Evolutionary conservation across 1,139 yeast species (phyloP).

Genomic region (Yamadazyma sp.): DNA sequence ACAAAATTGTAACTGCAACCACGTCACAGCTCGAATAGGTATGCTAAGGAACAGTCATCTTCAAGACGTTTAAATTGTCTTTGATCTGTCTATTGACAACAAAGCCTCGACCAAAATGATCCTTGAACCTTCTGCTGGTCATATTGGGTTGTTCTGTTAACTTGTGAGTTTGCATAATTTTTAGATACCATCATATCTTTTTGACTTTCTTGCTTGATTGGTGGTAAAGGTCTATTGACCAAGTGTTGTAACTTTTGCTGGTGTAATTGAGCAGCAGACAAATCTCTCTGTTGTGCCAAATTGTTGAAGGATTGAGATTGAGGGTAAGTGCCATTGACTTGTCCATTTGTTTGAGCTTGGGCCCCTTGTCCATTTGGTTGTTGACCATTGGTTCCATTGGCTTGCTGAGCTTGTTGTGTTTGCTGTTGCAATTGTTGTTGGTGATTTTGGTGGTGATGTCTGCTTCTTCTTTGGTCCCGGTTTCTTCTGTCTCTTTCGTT

Average conservation of each 20-base stretch:
- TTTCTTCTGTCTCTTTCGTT: constrained; percentile 57
- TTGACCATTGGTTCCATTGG: constrained; percentile 4
- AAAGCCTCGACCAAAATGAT: constrained; percentile 47
- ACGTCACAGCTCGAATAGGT: constrained; percentile 1
- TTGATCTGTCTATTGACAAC: constrained; percentile 44
- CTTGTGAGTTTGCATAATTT: constrained; percentile 18
- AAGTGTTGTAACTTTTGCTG: constrained; percentile 53
- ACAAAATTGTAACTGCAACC: not conserved
- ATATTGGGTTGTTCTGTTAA: constrained; percentile 32
- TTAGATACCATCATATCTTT: constrained; percentile 19
- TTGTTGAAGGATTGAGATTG: constrained; percentile 8
- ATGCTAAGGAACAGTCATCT: not conserved
- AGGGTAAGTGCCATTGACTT: constrained; percentile 2
- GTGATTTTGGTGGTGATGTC: constrained; percentile 34
- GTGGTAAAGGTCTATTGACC: constrained; percentile 52
- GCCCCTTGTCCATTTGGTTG: constrained; percentile 5
- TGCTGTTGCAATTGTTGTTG: constrained; percentile 22
- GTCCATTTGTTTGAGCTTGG: constrained; percentile 5
- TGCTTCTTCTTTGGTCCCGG: constrained; percentile 42
- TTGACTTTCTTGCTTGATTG: constrained; percentile 44
- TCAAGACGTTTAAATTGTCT: no score
- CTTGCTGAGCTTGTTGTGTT: constrained; percentile 17
- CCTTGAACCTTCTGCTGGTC: constrained; percentile 41
- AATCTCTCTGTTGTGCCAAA: constrained; percentile 16
- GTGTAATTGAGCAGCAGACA: constrained; percentile 36